Conservation (phyloP, 768 basidiomycete genomes). For the Glaciozyma martinii region DNA sequence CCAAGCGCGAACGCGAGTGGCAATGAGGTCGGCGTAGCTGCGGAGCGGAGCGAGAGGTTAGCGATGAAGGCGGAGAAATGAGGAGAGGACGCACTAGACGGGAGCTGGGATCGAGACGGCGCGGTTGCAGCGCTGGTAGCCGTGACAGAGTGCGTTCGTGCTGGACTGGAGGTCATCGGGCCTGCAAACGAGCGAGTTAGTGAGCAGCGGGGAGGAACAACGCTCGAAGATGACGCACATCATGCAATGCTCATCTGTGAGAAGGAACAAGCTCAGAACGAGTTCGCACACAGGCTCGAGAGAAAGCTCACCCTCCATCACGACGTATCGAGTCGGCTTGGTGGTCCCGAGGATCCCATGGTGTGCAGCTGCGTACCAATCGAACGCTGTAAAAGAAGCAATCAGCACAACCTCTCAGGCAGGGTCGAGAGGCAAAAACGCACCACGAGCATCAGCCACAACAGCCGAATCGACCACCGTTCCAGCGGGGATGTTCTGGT, state of each 20-base stretch:
- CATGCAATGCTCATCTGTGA: background rate
- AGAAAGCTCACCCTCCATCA: conserved; percentile 5
- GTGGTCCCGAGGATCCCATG: conserved; percentile 12
- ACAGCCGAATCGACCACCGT: conserved; percentile 13
- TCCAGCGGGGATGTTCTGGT: conserved; percentile 7
- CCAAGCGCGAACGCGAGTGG: conserved; percentile 1
- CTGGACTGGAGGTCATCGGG: conserved; percentile 9
- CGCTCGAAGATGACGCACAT: background rate
- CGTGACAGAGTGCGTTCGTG: background rate
- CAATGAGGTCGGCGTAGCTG: conserved; percentile 26
- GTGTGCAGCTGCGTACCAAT: conserved; percentile 12
- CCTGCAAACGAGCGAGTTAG: background rate
- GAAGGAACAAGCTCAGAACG: background rate
- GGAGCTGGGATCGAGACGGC: conserved; percentile 22
- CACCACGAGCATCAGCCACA: background rate
- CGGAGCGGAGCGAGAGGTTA: background rate
- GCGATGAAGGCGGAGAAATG: background rate
- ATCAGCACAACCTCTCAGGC: background rate
- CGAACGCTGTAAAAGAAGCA: background rate
- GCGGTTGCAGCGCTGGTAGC: conserved; percentile 18
- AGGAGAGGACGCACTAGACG: conserved; percentile 14
- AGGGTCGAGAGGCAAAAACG: background rate
- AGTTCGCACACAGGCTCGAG: background rate
- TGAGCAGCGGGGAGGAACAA: background rate
- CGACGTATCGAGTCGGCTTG: conserved; percentile 10